A percentile compares a stretch with the other conserved stretches of the same genome.
These are phyloP conservation scores for Lyophyllum shimeji DNA, from an alignment of 768 basidiomycete species.

Conservation along the genomic window DNA sequence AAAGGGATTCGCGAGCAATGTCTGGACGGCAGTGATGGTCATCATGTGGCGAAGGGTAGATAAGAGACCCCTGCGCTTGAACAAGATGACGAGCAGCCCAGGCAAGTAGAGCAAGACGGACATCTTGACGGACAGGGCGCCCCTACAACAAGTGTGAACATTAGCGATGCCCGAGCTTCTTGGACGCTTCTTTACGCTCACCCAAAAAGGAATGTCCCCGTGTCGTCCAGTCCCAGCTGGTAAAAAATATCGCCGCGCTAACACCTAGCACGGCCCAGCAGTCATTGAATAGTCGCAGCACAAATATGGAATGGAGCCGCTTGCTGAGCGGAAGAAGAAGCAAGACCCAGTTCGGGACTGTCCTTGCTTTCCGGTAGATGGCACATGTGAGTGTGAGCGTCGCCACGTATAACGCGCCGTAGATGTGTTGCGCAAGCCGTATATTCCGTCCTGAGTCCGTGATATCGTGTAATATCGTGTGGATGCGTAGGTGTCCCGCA, in stretches of 20 bases:
- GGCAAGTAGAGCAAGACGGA: constrained; percentile 88
- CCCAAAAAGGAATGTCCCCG: constrained; percentile 75
- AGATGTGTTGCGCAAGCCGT: constrained; percentile 72
- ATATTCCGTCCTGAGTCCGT: constrained; percentile 64
- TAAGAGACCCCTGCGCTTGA: constrained; percentile 67
- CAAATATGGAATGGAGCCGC: constrained; percentile 90
- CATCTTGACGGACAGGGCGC: constrained; percentile 94
- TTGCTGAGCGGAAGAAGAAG: constrained; percentile 85
- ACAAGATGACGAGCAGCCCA: constrained; percentile 78
- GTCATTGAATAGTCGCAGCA: constrained; percentile 92
- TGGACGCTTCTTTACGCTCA: constrained; percentile 29
- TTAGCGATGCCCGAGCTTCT: not conserved
- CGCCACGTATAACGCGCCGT: constrained; percentile 68
- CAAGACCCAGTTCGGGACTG: constrained; percentile 70
- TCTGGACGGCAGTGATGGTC: constrained; percentile 49
- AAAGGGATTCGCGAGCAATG: constrained; percentile 70
- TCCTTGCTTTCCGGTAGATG: constrained; percentile 64
- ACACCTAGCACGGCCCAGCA: constrained; percentile 77
- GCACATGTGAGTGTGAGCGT: constrained; percentile 64
- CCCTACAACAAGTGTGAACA: constrained; percentile 37
- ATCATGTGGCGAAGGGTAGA: constrained; percentile 51
- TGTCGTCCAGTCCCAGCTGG: constrained; percentile 55
- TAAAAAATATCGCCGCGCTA: constrained; percentile 69
- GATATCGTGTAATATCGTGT: constrained; percentile 64
- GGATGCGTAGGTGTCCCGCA: constrained; percentile 87